A percentile compares a stretch with the other conserved stretches of the same genome.
These are phyloP conservation scores for Candida pseudoviswanathii DNA, from an alignment of 1,139 yeast species.

Conservation along the genomic window DNA sequence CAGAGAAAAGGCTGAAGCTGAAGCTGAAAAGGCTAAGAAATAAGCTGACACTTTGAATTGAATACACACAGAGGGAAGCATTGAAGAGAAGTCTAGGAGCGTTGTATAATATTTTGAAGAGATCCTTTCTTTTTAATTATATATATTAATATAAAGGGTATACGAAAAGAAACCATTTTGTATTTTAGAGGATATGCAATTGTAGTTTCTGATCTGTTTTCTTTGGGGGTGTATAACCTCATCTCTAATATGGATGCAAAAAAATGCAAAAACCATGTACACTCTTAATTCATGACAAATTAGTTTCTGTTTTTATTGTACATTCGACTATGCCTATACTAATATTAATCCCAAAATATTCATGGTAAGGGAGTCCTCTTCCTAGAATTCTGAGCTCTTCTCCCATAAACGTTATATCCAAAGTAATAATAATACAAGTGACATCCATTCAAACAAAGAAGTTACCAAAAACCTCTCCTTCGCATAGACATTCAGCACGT, in stretches of 20 bases:
- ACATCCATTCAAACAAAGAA: constrained; percentile 1
- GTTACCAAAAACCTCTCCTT: constrained; percentile 1
- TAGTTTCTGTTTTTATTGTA: neutral
- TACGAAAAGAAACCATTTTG: constrained; percentile 5
- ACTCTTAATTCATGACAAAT: neutral
- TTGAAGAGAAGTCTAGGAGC: constrained; percentile 10
- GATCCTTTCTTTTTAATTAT: constrained; percentile 10
- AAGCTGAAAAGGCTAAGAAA: constrained; percentile 96
- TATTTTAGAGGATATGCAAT: constrained; percentile 1
- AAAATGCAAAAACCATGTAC: too few species aligned
- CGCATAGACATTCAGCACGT: constrained; percentile 16
- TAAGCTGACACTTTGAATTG: constrained; percentile 46
- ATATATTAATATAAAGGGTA: constrained; percentile 11
- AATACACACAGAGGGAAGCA: too few species aligned
- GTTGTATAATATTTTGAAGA: constrained; percentile 10
- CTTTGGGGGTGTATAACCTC: too few species aligned
- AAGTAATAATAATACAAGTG: constrained; percentile 7
- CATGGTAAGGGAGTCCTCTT: neutral
- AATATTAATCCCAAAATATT: neutral
- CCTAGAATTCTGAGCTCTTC: too few species aligned
- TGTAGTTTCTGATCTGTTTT: too few species aligned
- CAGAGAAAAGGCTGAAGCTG: constrained; percentile 96
- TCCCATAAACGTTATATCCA: constrained; percentile 1
- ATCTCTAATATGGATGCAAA: neutral
- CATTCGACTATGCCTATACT: constrained; percentile 4